Evolutionary conservation across 768 basidiomycete genomes (phyloP), one percentile per base, ranked within the genome.

Genomic region (Xerocomellus chrysenteron): DNA sequence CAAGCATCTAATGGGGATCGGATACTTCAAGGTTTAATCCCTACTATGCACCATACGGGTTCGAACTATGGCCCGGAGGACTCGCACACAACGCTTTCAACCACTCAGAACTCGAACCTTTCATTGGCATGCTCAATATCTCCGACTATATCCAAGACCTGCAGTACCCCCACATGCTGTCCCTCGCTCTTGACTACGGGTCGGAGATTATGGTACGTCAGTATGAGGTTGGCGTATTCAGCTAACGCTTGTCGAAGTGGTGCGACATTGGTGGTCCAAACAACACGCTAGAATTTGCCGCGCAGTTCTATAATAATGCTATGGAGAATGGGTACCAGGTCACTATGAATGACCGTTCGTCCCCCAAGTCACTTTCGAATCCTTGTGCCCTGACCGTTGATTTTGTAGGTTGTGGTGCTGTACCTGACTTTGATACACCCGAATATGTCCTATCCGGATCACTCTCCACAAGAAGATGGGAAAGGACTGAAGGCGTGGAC

Each of bases 401-500:
- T 47, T 1, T 28, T 8, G 28, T 47, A 82, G 80, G 80, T 9
- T 82, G 82, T 55, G 78, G 77, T 26, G 74, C 74, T 10, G 74
- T 77, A 0, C 79, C 81, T 1, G 81, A 83, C 54, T 82, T 82
- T 55, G 78, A 79, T 54, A 83, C 82, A 0, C 82, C 84, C 0
- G 84, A 85, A 58, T 83, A 83, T 53, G 72, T 74, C 2, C 68
- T 70, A 1, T 83, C 81, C 40, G 76, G 75, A 16, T 74, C 78
- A 5, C 73, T 79, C 24, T 79, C 81, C 28, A 73, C 78, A 0
- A 67, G 68, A 24, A 76, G 71, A 35, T 86, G 84, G 85, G 84
- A 86, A 62, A 82, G 77, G 12, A 81, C 70, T 35, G 85, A 83
- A 57, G 84, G 82, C 28, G 78, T 85, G 74, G 81, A 82, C 59